phyloP scores from a whole-genome alignment of 1,139 yeast genomes.

The Hyphopichia khmerensis region DNA sequence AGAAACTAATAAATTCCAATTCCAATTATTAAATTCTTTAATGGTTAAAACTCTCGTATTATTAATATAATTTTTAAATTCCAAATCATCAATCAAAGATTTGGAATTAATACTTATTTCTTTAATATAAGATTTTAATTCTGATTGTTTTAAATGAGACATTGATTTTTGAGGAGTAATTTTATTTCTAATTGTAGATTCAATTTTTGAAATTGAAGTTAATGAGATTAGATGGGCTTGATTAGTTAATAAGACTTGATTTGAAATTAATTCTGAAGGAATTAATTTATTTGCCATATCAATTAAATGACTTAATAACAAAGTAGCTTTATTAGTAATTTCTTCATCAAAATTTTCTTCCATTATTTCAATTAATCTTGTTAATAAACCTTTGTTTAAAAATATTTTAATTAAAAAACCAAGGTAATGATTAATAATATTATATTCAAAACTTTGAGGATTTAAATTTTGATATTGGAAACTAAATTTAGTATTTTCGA shows the following conservation, averaged over 20 bases:
- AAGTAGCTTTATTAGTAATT: conserved; percentile 58
- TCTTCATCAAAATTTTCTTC: conserved; percentile 45
- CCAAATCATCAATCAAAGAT: conserved; percentile 64
- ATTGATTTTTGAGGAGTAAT: conserved; percentile 18
- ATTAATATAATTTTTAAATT: conserved; percentile 63
- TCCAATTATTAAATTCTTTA: conserved; percentile 83
- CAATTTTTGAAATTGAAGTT: conserved; percentile 8
- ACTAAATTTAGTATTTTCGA: conserved; percentile 4
- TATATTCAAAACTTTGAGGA: conserved; percentile 13
- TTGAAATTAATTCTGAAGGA: conserved; percentile 35
- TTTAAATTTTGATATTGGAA: conserved; percentile 8
- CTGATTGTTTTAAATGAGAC: conserved; percentile 8
- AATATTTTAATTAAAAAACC: conserved; percentile 58
- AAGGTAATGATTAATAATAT: conserved; percentile 55
- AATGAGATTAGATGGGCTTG: conserved; percentile 2
- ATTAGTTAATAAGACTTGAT: conserved; percentile 14
- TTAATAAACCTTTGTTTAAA: conserved; percentile 55
- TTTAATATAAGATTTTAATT: conserved; percentile 31
- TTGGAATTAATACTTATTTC: conserved; percentile 46
- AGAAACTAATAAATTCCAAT: conserved; percentile 71
- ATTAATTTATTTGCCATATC: conserved; percentile 54
- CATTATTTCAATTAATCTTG: conserved; percentile 47
- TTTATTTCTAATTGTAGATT: conserved; percentile 22
- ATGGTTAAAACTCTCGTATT: conserved; percentile 74
- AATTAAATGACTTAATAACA: conserved; percentile 61